A percentile compares a stretch with the other conserved stretches of the same genome.
Evolutionary conservation across 2,329 filamentous ascomycete species (phyloP).

Genomic region (Cercospora berteroae): DNA sequence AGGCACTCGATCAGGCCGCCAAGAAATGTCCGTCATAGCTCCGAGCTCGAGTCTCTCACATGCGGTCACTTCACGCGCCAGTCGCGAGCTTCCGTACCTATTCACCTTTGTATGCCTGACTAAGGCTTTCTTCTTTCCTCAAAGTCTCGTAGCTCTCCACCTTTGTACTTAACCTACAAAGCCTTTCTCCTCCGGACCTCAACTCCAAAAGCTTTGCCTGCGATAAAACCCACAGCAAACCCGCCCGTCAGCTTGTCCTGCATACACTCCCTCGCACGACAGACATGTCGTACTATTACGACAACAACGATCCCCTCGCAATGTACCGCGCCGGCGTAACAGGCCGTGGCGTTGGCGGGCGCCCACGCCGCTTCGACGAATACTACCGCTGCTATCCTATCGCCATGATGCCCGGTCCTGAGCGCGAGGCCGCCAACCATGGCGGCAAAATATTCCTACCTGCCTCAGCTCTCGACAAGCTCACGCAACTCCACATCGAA

Average conservation of each 20-base stretch:
- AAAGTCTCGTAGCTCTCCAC: neutral
- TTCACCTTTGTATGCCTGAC: neutral
- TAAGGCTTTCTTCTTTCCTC: neutral
- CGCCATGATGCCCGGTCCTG: conserved; percentile 86
- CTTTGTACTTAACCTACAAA: neutral
- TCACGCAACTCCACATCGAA: conserved; percentile 91
- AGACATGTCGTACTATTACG: conserved; percentile 41
- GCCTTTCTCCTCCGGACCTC: neutral
- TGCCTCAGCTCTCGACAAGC: conserved; percentile 93
- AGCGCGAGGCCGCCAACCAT: conserved; percentile 86
- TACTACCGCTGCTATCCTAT: conserved; percentile 98
- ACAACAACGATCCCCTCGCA: conserved; percentile 54
- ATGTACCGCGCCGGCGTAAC: conserved; percentile 56
- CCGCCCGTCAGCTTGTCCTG: neutral
- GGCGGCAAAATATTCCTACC: conserved; percentile 97
- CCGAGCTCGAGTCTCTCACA: neutral
- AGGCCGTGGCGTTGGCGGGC: conserved; percentile 47
- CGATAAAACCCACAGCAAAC: neutral
- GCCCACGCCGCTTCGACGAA: conserved; percentile 84
- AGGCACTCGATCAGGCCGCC: neutral
- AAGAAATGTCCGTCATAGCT: neutral
- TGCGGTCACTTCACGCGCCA: neutral
- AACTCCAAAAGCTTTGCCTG: neutral
- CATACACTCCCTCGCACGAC: neutral
- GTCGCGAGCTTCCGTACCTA: neutral